Evolutionary conservation across 2,329 filamentous ascomycete genomes (phyloP).

Genomic region (Pyrenochaeta sp.): DNA sequence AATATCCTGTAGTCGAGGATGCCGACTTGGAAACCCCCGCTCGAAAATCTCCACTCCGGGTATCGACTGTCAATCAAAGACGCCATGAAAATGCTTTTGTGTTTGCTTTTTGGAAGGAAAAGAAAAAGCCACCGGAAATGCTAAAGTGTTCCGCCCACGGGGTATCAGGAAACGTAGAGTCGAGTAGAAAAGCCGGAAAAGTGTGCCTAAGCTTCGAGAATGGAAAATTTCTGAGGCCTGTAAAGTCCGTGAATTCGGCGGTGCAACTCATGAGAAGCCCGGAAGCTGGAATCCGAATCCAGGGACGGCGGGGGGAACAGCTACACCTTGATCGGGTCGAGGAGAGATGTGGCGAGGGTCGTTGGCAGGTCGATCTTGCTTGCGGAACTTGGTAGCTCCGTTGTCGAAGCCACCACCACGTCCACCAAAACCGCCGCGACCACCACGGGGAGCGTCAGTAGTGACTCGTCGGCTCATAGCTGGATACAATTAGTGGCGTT

Average conservation of each 20-base stretch:
- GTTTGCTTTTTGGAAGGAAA: too few relatives aligned
- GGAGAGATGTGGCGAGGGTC: slow-evolving; percentile 45
- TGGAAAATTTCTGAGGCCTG: neutral
- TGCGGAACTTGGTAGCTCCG: slow-evolving; percentile 33
- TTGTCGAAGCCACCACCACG: slow-evolving; percentile 31
- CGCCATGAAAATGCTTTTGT: too few relatives aligned
- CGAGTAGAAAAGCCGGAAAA: slow-evolving; percentile 1
- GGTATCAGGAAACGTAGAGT: too few relatives aligned
- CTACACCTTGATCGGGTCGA: slow-evolving; percentile 51
- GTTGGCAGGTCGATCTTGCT: slow-evolving; percentile 33
- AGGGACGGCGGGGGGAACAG: slow-evolving; percentile 62
- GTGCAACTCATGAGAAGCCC: slow-evolving; percentile 25
- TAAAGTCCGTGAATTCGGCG: neutral
- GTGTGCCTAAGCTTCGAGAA: neutral
- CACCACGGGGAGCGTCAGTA: slow-evolving; percentile 34
- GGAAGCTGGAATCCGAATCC: slow-evolving; percentile 61
- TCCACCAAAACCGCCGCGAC: slow-evolving; percentile 18
- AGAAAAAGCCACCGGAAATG: too few relatives aligned
- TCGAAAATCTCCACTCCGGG: too few relatives aligned
- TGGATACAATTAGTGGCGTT: slow-evolving; percentile 22
- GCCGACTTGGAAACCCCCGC: too few relatives aligned
- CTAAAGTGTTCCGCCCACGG: too few relatives aligned
- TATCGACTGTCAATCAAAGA: too few relatives aligned
- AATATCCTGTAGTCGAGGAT: too few relatives aligned
- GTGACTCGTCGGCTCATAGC: slow-evolving; percentile 48